Evolutionary conservation across 1,139 yeast species (phyloP), one percentile per base, ranked within the genome.

Genomic region (Candida sanyaensis): DNA sequence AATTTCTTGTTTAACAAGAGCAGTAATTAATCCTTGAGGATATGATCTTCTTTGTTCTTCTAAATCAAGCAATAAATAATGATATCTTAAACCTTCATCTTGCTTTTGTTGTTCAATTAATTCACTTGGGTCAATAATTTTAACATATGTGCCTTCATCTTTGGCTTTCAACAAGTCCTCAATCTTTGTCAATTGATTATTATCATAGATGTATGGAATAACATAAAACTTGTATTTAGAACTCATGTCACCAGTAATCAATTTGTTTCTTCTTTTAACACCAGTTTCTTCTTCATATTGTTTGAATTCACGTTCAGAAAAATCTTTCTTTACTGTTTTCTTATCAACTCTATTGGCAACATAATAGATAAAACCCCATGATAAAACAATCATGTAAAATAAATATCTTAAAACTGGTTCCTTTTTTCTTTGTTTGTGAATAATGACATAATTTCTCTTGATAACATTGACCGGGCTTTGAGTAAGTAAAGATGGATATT

Each of bases 1-100:
- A 32, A 83, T 59, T 50, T 79, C 78, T 50, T 76, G 71, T 45
- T 78, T 79, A 32, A 84, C 58, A 50, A 84, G 64, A 28, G 83
- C 83, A 1, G 87, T 82, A 41, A 83, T 58, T 49, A 84, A 65
- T 1, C 89, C 90, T 10, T 71, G 69, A 4, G 88, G 88, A 24
- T 80, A 64, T 33, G 71, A 72, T 49, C 74, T 74, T 13, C 61
- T 56, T 1, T 55, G 51, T 1, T 55, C 57, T 44, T 61, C 61
- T 65, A 65, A 79, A 52, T 75, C 80, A 52, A 73, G 75, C 47
- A 76, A 63, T 42, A 75, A 64, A 43, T 54, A 65, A 26, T 66
- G 62, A 57, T 79, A 84, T 47, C 66, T 71, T 44, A 74, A 74
- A 4, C 69, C 55, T 6, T 71, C 71, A 49, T 75, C 75, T 2